phyloP scores from a whole-genome alignment of 495 filamentous ascomycete genomes.

The Tirmania nivea region DNA sequence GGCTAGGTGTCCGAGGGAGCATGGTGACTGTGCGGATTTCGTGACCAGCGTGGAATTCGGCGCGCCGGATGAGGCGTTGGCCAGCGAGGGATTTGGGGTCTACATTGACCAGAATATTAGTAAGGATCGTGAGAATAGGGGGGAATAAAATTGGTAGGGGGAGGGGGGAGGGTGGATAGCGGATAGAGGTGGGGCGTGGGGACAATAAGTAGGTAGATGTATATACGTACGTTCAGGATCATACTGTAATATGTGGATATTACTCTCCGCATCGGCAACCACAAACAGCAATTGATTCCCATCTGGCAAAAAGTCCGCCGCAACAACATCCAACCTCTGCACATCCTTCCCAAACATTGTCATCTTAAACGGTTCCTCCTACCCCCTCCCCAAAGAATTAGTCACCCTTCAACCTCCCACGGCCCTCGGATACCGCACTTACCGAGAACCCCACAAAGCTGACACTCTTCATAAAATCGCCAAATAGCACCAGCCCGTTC shows the following conservation, averaged over 20 bases:
- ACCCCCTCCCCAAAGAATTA: background rate
- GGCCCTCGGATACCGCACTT: constrained; percentile 7
- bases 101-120: constrained; percentile 16
- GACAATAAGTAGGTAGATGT: constrained; percentile 29
- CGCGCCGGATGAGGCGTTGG: constrained; percentile 61
- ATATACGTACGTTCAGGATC: constrained; percentile 65
- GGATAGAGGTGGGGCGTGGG: constrained; percentile 45
- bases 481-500: constrained; percentile 63
- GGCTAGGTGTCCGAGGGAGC: constrained; percentile 36
- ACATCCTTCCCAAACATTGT: constrained; percentile 73
- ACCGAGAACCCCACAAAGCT: constrained; percentile 89
- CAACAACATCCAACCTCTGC: constrained; percentile 50
- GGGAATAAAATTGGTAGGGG: too few species aligned
- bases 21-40: constrained; percentile 50
- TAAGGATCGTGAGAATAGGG: too few species aligned
- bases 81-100: constrained; percentile 87
- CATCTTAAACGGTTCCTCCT: constrained; percentile 88
- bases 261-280: constrained; percentile 62
- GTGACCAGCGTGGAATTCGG: constrained; percentile 71
- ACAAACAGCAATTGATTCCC: constrained; percentile 65
- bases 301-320: constrained; percentile 73
- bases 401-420: background rate
- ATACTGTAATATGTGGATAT: constrained; percentile 74
- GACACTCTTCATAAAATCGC: constrained; percentile 75
- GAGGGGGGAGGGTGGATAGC: constrained; percentile 46